Base-by-base conservation (phyloP, 2,329 filamentous ascomycete genomes). In the Fusarium piperis region DNA sequence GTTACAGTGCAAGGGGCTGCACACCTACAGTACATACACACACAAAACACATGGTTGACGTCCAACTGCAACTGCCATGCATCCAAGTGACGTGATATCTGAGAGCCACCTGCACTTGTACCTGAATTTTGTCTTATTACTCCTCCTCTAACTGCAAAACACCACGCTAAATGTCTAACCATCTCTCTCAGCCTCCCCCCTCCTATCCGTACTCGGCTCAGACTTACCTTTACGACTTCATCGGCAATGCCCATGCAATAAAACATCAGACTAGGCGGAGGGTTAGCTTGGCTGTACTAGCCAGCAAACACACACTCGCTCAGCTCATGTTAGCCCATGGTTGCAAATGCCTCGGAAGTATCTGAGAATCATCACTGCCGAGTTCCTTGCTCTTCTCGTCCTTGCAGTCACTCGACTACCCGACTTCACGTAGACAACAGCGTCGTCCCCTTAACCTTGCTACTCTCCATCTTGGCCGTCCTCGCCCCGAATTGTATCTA, bases 401-500 rank as follows among this genome's bases (percentile, higher is more conserved):
- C 20, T 41, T 28, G 39, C 44, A 63, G 62, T 62, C 65, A 64
- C 65, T 70, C 70, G 77, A 74, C 75, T 51, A 16, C 28, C 13
- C 15, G 28, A 12, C 35, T 32, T 86, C 74, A 86, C 16, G 83
- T 81, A 15, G 74, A 74, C 67, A 91, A 85, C 8, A 88, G 74
- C 52, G 90, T 88, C 4, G 93, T 94, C 1, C 93, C 93, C 76
- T 92, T 94, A 13, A 88, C 88, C 76, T 85, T 89, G 6, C 89
- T 88, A 63, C 84, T 88, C 78, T 94, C 91, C 90, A 95, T 95
- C 83, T 95, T 96, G 15, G 93, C 93, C 4, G 93, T 95, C 73
- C 93, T 86, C 4, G 93, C 90, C 15, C 93, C 93, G 77, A 96
- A 96, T 81, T 96, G 93, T 64, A 95, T 94, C 90, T 92, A 26